Base-by-base conservation (phyloP, 352 stramenopile species). In the Pythium plurisporium region DNA sequence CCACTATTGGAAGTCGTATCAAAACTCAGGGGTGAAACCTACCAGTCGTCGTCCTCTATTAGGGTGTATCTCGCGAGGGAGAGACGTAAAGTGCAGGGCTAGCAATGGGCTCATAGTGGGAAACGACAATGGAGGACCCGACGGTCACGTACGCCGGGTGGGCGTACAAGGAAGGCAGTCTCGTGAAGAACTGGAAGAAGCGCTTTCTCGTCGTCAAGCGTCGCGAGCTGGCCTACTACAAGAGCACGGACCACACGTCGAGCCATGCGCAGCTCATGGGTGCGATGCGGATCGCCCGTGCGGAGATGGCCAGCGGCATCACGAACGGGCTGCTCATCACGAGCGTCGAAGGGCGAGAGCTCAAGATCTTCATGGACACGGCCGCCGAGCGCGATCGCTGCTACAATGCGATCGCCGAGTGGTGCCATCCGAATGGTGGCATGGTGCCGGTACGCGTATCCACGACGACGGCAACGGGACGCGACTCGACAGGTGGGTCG, bases 111-210 rank as follows among this genome's bases (percentile, higher is more conserved):
- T n/a, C n/a, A n/a, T n/a, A n/a, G 30, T 37, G 30, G 27, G 29
- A n/a, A 12, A 43, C 23, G 10, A 17, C 25, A 19, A 20, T n/a
- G 29, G 31, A 26, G 40, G 61, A 69, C 25, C 61, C 61, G 33
- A 52, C 46, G 11, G 81, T 88, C 61, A 88, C 81, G 58, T 89
- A 85, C 59, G 76, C 79, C 29, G 82, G 79, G 31, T 90, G 79
- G 79, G 73, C 84, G 29, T 89, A 86, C 64, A 90, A 92, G 60
- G 76, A 89, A 59, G 82, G 82, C 38, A 88, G 76, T 47, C 72
- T 92, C 37, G 70, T 89, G 43, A 85, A 86, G 59, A 89, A 73
- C 31, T 93, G 83, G 83, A 91, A 90, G 68, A 91, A 93, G 64
- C 80, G 83, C 12, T 90, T 91, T 61, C 69, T 93, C 2, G 80